Conservation (phyloP, 2,329 filamentous ascomycete species). For the Arthroderma sp. region DNA sequence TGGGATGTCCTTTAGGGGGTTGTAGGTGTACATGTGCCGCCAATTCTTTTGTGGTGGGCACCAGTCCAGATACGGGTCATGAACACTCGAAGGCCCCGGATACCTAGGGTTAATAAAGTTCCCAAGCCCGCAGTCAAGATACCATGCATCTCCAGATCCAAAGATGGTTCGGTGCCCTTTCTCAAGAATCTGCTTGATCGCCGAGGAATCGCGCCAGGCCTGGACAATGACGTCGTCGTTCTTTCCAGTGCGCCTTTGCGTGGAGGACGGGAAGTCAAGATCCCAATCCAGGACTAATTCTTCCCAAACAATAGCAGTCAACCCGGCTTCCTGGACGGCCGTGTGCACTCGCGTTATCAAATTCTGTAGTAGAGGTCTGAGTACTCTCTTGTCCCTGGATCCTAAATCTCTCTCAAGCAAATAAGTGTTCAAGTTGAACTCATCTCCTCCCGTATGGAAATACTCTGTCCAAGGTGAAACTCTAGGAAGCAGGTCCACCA, state of each 20-base stretch:
- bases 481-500: constrained; percentile 64
- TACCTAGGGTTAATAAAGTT: constrained; percentile 23
- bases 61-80: constrained; percentile 14
- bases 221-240: constrained; percentile 51
- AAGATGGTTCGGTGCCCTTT: constrained; percentile 21
- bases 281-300: constrained; percentile 74
- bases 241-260: constrained; percentile 31
- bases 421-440: constrained; percentile 67
- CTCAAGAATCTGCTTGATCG: constrained; percentile 16
- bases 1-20: constrained; percentile 55
- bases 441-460: constrained; percentile 81
- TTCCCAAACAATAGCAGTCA: constrained; percentile 75
- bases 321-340: constrained; percentile 48
- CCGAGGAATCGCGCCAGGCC: constrained; percentile 48
- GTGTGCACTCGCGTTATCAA: constrained; percentile 58
- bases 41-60: constrained; percentile 60
- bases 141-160: constrained; percentile 20
- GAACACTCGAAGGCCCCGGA: constrained; percentile 5
- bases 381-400: constrained; percentile 50
- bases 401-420: constrained; percentile 58
- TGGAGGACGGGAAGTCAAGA: constrained; percentile 43
- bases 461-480: constrained; percentile 55
- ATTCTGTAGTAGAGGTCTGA: constrained; percentile 63
- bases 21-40: constrained; percentile 67
- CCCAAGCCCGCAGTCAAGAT: constrained; percentile 22